Percentiles rank a stretch among this genome's conserved stretches.
Evolutionary conservation across 371 early-diverging fungal species (phyloP).

Genomic region (Cokeromyces recurvatus): DNA sequence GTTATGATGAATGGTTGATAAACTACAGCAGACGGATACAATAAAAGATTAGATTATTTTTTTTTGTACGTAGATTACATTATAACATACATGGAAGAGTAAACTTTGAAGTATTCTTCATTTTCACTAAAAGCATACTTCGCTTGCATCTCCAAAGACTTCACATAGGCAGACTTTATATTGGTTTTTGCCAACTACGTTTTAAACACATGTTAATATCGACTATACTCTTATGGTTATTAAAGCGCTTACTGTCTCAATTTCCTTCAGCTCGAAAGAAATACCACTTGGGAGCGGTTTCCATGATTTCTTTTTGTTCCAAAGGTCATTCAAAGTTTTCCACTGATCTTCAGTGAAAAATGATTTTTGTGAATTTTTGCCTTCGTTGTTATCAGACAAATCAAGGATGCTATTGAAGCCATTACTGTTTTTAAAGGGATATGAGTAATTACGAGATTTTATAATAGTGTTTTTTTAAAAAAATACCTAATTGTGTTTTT

Average conservation of each 20-base stretch:
- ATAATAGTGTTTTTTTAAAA: too few relatives aligned
- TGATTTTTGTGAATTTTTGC: too few relatives aligned
- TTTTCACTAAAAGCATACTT: constrained; percentile 3
- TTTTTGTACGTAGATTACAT: too few relatives aligned
- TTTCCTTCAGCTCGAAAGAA: not conserved
- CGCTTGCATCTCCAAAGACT: not conserved
- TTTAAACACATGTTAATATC: too few relatives aligned
- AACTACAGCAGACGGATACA: not conserved
- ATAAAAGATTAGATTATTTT: too few relatives aligned
- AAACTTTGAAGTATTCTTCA: constrained; percentile 3
- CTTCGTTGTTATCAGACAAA: not conserved
- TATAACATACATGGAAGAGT: constrained; percentile 2
- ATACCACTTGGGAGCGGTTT: not conserved
- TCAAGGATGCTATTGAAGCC: not conserved
- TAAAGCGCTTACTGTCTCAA: not conserved
- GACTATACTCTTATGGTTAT: too few relatives aligned
- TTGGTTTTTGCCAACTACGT: not conserved
- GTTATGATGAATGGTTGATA: not conserved
- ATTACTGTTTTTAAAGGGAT: not conserved
- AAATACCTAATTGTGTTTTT: not conserved
- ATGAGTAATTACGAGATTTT: too few relatives aligned
- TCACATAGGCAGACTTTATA: not conserved
- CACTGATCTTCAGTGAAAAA: not conserved
- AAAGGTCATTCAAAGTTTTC: not conserved
- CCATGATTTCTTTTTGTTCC: not conserved